These are phyloP conservation scores for Elaeis oleifera DNA, from an alignment of 202 grass and related monocot genomes.

Conservation along the genomic window DNA sequence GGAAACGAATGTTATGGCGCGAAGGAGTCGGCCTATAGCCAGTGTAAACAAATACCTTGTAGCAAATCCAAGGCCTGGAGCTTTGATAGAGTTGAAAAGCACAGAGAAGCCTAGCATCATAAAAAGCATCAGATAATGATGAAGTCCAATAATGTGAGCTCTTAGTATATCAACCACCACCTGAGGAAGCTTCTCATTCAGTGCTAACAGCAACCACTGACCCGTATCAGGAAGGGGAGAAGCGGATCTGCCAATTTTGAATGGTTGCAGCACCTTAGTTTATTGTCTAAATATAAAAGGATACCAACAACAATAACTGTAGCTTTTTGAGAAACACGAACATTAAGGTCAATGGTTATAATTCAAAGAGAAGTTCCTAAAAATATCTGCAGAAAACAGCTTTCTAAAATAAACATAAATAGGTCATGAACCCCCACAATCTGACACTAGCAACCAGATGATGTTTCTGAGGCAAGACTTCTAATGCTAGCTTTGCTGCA, in stretches of 20 bases:
- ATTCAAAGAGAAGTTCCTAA: no score
- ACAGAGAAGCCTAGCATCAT: conserved; percentile 92
- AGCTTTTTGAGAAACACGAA: no score
- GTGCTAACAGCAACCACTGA: conserved; percentile 80
- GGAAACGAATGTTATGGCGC: conserved; percentile 63
- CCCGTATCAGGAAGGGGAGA: conserved; percentile 84
- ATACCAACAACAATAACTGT: no score
- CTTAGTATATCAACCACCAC: conserved; percentile 58
- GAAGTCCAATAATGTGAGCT: conserved; percentile 87
- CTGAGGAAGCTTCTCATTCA: conserved; percentile 83
- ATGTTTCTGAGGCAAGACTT: no score
- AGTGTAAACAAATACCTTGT: conserved; percentile 97
- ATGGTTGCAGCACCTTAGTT: no score
- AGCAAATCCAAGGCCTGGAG: conserved; percentile 80
- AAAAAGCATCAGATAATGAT: conserved; percentile 95
- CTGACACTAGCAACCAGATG: no score
- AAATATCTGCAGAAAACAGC: no score
- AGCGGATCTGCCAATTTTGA: conserved; percentile 41
- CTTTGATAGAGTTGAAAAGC: conserved; percentile 68
- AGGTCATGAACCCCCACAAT: no score
- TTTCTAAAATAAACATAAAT: no score
- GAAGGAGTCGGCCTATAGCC: conserved; percentile 74
- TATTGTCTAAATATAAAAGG: no score
- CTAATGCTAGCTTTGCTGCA: no score
- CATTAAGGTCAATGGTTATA: no score